Base-by-base conservation (phyloP, 2,329 filamentous ascomycete genomes). In the Ceratocystis cubensis region DNA sequence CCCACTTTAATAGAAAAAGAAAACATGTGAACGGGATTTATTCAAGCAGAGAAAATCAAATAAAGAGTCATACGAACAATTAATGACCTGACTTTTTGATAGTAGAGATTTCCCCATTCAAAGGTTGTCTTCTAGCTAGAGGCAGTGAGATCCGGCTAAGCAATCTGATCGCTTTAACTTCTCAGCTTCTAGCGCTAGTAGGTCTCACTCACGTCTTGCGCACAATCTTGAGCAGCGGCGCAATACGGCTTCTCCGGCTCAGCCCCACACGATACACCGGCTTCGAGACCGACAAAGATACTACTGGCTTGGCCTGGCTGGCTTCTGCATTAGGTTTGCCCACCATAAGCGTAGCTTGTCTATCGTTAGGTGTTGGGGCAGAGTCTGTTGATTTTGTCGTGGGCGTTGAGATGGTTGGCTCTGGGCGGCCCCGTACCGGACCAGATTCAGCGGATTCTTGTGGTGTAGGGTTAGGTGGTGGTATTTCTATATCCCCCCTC, bases 211-310 rank as follows among this genome's bases (percentile, higher is more conserved):
- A 65, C 71, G 69, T 73, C 71, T 81, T 82, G 66, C 75, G 77
- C 65, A 82, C 69, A 25, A 75, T 76, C 72, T 82, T 82, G 30
- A 83, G 73, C 65, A 83, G 71, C 33, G 81, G 80, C 45, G 80
- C 79, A 68, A 83, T 82, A 67, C 78, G 75, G 20, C 76, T 76
- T 70, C 73, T 75, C 72, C 77, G 81, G 73, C 80, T 82, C 69
- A 82, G 72, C 2, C 81, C 81, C 65, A 83, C 80, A 17, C 81
- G 76, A 69, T 79, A 81, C 17, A 76, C 69, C 17, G 79, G 78
- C 68, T 78, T 68, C 8, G 48, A 17, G 8, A 37, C 33, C 45
- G 5, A 48, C 17, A 63, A 28, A 8, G 61, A 25, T 5, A 41
- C 25, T 45, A 53, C 61, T 25, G 50, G 69, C 62, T 68, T 68